A percentile compares a stretch with the other conserved stretches of the same genome.
Evolutionary conservation across 2,329 filamentous ascomycete species (phyloP).

Genomic region (Dendryphion nanum): DNA sequence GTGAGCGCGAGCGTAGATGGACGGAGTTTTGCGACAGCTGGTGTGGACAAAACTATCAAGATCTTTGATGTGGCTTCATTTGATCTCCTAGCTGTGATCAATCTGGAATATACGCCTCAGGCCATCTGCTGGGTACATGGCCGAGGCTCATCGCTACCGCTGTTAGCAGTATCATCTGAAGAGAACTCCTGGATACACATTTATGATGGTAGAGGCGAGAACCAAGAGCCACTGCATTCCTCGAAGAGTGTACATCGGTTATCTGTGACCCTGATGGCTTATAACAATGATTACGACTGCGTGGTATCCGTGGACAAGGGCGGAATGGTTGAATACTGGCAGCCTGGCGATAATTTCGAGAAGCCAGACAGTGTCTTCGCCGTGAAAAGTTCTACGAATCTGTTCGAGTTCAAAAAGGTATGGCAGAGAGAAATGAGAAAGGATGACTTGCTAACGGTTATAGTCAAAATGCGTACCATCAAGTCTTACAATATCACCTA

Average conservation of each 20-base stretch:
- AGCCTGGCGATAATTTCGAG: slow-evolving; percentile 74
- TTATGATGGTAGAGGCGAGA: slow-evolving; percentile 88
- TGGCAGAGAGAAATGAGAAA: not conserved
- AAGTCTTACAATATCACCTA: slow-evolving; percentile 81
- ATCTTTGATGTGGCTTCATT: slow-evolving; percentile 80
- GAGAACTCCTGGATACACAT: slow-evolving; percentile 71
- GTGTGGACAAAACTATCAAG: slow-evolving; percentile 74
- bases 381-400: slow-evolving; percentile 87
- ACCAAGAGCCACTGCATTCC: slow-evolving; percentile 70
- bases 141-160: slow-evolving; percentile 80
- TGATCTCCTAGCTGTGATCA: slow-evolving; percentile 62
- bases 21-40: slow-evolving; percentile 87
- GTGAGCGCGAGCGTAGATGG: slow-evolving; percentile 88
- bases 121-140: slow-evolving; percentile 88
- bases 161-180: slow-evolving; percentile 80
- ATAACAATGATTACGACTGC: slow-evolving; percentile 86
- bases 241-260: slow-evolving; percentile 77
- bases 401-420: slow-evolving; percentile 95
- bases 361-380: slow-evolving; percentile 91
- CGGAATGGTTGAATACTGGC: slow-evolving; percentile 98
- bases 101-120: slow-evolving; percentile 71
- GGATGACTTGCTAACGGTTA: slow-evolving; percentile 2
- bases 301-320: slow-evolving; percentile 84
- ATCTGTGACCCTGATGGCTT: slow-evolving; percentile 80
- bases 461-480: slow-evolving; percentile 73